Evolutionary conservation across 495 filamentous ascomycete species (phyloP).

Genomic region (Glarea lozoyensis): DNA sequence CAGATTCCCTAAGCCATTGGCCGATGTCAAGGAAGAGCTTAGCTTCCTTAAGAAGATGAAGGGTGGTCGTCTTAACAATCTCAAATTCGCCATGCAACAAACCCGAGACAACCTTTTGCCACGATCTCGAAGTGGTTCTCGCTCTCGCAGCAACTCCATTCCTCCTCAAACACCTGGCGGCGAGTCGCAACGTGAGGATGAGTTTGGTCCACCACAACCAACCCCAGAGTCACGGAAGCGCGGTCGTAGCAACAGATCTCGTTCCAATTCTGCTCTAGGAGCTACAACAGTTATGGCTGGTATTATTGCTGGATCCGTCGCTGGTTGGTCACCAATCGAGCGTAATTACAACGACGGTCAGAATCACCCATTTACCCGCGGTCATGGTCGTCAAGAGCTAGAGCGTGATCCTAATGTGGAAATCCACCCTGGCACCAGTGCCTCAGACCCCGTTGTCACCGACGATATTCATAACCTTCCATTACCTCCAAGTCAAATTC

Average conservation of each 20-base stretch:
- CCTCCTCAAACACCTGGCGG: constrained; percentile 64
- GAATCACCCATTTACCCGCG: constrained; percentile 35
- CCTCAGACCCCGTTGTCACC: constrained; percentile 44
- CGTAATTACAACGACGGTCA: constrained; percentile 40
- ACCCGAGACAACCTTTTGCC: constrained; percentile 65
- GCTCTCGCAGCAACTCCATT: constrained; percentile 60
- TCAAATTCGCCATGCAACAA: constrained; percentile 78
- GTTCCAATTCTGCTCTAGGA: constrained; percentile 79
- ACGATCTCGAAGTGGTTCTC: constrained; percentile 63
- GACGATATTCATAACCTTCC: constrained; percentile 33
- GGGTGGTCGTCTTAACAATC: constrained; percentile 79
- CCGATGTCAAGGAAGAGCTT: constrained; percentile 73
- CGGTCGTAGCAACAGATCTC: constrained; percentile 60
- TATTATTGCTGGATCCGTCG: constrained; percentile 76
- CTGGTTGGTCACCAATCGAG: constrained; percentile 83
- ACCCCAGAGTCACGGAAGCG: constrained; percentile 69
- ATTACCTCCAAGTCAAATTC: constrained; percentile 49
- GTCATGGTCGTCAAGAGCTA: constrained; percentile 33
- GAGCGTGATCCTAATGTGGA: constrained; percentile 41
- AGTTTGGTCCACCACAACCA: constrained; percentile 33
- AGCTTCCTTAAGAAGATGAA: constrained; percentile 84
- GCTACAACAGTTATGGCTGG: constrained; percentile 82
- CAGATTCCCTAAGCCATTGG: constrained; percentile 62
- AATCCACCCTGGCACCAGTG: constrained; percentile 15
- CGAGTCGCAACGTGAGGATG: constrained; percentile 31